Percentiles rank a stretch among this genome's conserved stretches.
These are phyloP conservation scores for Podila horticola DNA, from an alignment of 192 early-diverging fungal species.

Conservation along the genomic window DNA sequence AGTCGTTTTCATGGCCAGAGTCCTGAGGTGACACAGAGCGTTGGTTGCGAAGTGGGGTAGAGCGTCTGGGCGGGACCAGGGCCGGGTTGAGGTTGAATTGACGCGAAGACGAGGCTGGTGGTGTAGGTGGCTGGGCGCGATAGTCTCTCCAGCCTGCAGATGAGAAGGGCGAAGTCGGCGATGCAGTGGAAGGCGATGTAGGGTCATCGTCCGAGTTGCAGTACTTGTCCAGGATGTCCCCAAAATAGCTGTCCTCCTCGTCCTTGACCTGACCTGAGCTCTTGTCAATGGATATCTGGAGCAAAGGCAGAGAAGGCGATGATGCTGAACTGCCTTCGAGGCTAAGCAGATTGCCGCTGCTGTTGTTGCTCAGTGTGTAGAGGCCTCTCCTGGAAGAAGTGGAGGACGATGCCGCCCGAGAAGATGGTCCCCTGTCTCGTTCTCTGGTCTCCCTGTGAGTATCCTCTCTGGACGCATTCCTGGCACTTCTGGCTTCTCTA, in stretches of 20 bases:
- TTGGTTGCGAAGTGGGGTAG: not conserved
- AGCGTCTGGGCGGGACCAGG: slow-evolving; percentile 1
- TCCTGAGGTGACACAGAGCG: not conserved
- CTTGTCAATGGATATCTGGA: not conserved
- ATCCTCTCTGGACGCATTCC: not conserved
- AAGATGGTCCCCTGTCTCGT: not conserved
- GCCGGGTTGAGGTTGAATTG: not conserved
- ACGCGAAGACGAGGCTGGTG: slow-evolving; percentile 16
- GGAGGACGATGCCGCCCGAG: not conserved
- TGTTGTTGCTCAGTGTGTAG: not conserved
- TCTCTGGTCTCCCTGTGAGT: not conserved
- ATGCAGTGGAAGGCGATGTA: slow-evolving; percentile 30
- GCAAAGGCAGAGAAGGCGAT: not conserved
- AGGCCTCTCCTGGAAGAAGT: not conserved
- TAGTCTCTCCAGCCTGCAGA: slow-evolving; percentile 21
- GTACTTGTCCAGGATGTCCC: slow-evolving; percentile 36
- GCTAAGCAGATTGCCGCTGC: not conserved
- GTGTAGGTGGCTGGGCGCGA: slow-evolving; percentile 32
- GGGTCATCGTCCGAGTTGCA: slow-evolving; percentile 38
- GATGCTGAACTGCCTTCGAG: not conserved
- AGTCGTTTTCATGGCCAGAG: not conserved
- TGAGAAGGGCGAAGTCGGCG: slow-evolving; percentile 40
- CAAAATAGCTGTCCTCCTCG: slow-evolving; percentile 34
- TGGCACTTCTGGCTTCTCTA: not conserved
- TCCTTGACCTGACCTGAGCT: not conserved